These are phyloP conservation scores for Phytophthora nicotianae DNA, from an alignment of 352 stramenopile genomes.

Conservation along the genomic window DNA sequence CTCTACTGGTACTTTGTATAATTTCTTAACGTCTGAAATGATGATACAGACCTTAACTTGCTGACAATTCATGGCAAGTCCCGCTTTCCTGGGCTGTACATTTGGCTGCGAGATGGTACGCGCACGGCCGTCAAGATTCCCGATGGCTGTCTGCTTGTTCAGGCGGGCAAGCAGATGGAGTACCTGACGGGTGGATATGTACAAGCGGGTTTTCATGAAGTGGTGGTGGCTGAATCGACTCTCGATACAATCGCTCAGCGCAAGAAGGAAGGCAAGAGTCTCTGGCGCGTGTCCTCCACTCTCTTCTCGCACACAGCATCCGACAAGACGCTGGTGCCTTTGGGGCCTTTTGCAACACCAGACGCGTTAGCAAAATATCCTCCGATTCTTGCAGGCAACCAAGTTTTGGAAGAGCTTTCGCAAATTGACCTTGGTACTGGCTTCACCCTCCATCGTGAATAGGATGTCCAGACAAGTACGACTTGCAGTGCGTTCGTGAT, in stretches of 20 bases:
- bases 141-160: constrained; percentile 89
- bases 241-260: constrained; percentile 70
- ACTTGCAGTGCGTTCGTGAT: too few relatives aligned
- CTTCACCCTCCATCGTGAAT: constrained; percentile 75
- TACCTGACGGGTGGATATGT: constrained; percentile 93
- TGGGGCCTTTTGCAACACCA: constrained; percentile 78
- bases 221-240: constrained; percentile 84
- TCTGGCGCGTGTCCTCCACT: constrained; percentile 93
- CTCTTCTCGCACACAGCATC: constrained; percentile 93
- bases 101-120: constrained; percentile 91
- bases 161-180: constrained; percentile 93
- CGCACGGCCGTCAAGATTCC: constrained; percentile 89
- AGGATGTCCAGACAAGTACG: constrained; percentile 9
- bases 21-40: constrained; percentile 14
- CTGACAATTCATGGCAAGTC: constrained; percentile 94
- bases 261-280: constrained; percentile 70
- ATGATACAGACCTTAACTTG: constrained; percentile 88
- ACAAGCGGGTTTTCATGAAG: constrained; percentile 93
- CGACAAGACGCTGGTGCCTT: constrained; percentile 84
- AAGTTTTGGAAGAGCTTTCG: constrained; percentile 87
- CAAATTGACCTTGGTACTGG: constrained; percentile 86
- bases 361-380: constrained; percentile 78
- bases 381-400: constrained; percentile 81
- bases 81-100: constrained; percentile 89
- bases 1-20: not conserved